phyloP scores from a whole-genome alignment of 2,329 filamentous ascomycete genomes.

The Lasiodiplodia hormozganensis region DNA sequence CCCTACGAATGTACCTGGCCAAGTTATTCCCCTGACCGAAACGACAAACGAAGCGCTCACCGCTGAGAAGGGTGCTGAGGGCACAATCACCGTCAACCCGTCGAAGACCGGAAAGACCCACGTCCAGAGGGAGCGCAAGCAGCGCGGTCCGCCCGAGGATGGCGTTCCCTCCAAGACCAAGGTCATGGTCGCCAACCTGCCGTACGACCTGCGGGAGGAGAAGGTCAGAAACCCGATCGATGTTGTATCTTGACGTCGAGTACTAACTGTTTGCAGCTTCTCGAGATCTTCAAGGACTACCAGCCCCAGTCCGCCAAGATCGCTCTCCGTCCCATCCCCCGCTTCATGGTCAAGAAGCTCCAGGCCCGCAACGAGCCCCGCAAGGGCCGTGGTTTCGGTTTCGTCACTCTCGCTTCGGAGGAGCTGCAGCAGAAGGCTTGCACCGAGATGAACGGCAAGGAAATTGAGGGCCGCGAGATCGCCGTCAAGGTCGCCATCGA shows the following conservation, averaged over 20 bases:
- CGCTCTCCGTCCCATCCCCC: conserved; percentile 95
- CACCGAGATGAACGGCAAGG: conserved; percentile 98
- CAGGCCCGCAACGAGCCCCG: conserved; percentile 96
- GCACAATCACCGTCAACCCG: conserved; percentile 49
- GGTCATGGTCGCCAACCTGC: conserved; percentile 99
- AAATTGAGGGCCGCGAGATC: conserved; percentile 98
- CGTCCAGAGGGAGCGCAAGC: conserved; percentile 67
- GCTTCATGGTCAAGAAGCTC: conserved; percentile 99
- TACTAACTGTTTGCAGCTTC: conserved; percentile 69
- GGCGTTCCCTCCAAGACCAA: conserved; percentile 99
- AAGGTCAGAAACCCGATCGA: conserved; percentile 68
- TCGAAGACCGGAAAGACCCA: conserved; percentile 53
- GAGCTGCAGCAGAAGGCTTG: conserved; percentile 98
- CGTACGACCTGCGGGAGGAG: conserved; percentile 97
- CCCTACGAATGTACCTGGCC: conserved; percentile 59
- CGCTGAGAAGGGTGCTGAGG: conserved; percentile 58
- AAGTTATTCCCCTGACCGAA: conserved; percentile 58
- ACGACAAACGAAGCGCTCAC: conserved; percentile 63
- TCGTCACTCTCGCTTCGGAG: conserved; percentile 94
- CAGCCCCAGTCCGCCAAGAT: conserved; percentile 96
- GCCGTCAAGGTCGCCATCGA: conserved; percentile 99
- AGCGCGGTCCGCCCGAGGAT: conserved; percentile 96
- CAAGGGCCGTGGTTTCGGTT: conserved; percentile 99
- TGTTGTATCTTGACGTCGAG: not conserved
- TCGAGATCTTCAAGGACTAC: conserved; percentile 95